Percentiles rank a stretch among this genome's conserved stretches.
Evolutionary conservation across 768 basidiomycete species (phyloP).

Genomic region (Tricholoma saponaceum): DNA sequence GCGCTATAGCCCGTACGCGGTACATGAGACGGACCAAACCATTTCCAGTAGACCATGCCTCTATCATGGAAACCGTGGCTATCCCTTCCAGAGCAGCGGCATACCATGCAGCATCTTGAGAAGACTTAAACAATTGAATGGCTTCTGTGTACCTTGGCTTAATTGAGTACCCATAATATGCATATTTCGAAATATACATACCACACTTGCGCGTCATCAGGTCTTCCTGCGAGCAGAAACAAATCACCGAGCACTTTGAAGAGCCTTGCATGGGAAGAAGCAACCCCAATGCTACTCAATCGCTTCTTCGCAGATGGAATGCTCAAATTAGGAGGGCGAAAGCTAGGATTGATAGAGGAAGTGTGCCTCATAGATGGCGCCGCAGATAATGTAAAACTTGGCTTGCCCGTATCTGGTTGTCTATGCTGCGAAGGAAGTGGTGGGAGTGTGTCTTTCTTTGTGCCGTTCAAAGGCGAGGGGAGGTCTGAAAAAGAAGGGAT

Average conservation of each 20-base stretch:
- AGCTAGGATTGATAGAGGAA: slow-evolving; percentile 42
- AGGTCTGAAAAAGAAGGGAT: slow-evolving; percentile 60
- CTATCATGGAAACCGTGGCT: slow-evolving; percentile 73
- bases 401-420: slow-evolving; percentile 49
- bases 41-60: slow-evolving; percentile 78
- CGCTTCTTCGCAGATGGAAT: slow-evolving; percentile 55
- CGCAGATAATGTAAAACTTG: slow-evolving; percentile 31
- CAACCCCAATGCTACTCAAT: slow-evolving; percentile 55
- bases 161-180: slow-evolving; percentile 8
- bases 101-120: slow-evolving; percentile 84
- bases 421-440: slow-evolving; percentile 48
- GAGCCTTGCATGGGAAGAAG: slow-evolving; percentile 79
- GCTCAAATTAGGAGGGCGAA: slow-evolving; percentile 51
- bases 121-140: slow-evolving; percentile 65
- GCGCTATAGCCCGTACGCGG: slow-evolving; percentile 7
- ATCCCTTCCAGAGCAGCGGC: slow-evolving; percentile 85
- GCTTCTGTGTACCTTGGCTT: slow-evolving; percentile 80
- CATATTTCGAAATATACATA: slow-evolving; percentile 26
- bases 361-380: slow-evolving; percentile 50
- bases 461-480: slow-evolving; percentile 50
- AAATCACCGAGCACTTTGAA: slow-evolving; percentile 89
- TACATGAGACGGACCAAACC: slow-evolving; percentile 52
- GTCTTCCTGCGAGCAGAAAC: slow-evolving; percentile 82
- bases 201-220: slow-evolving; percentile 80
- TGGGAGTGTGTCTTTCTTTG: slow-evolving; percentile 39